Evolutionary conservation across 2,329 filamentous ascomycete species (phyloP), one percentile per base, ranked within the genome.

Genomic region (Bipolaris bicolor): DNA sequence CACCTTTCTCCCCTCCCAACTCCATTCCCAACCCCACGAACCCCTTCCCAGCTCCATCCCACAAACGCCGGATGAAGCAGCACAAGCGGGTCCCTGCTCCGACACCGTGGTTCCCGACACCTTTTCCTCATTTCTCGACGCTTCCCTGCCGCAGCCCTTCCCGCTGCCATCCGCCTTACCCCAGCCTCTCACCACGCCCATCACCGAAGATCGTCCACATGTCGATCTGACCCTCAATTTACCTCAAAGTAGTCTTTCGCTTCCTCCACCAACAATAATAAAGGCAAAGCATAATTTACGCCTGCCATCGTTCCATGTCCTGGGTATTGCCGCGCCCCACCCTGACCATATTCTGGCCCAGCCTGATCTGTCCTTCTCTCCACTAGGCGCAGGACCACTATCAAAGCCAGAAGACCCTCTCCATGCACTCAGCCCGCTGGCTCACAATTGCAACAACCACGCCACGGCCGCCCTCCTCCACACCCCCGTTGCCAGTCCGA

Each of bases 261-360:
- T 75, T 26, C 69, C 72, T 40, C 62, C 73, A 29, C 67, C 71
- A 33, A 68, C 67, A n/a, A 58, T 72, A 36, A 45, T 65, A 41
- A 77, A 69, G 58, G 65, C 69, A 29, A 66, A 70, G 41, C 74
- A 72, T 54, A 76, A 71, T 57, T 71, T 86, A 39, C 80, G 83
- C 51, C 77, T 86, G 15, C 83, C 83, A 5, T 82, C 82, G 2
- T 84, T 85, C 65, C 79, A 84, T 53, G 73, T 78, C 16, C 75
- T 84, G 48, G 82, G 81, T 33, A 83, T 83, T 56, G 78, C 78
- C 50, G 75, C 77, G 48, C 79, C 81, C 44, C 77, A 80, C 72
- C 77, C 80, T 59, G 75, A 80, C 65, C 68, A 74, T 60, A 64
- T 76, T 49, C 62, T 63, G 45, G 64, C 68, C 45, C 69, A 59